A percentile compares a stretch with the other conserved stretches of the same genome.
phyloP scores from a whole-genome alignment of 768 basidiomycete species.

The Mycena metata region DNA sequence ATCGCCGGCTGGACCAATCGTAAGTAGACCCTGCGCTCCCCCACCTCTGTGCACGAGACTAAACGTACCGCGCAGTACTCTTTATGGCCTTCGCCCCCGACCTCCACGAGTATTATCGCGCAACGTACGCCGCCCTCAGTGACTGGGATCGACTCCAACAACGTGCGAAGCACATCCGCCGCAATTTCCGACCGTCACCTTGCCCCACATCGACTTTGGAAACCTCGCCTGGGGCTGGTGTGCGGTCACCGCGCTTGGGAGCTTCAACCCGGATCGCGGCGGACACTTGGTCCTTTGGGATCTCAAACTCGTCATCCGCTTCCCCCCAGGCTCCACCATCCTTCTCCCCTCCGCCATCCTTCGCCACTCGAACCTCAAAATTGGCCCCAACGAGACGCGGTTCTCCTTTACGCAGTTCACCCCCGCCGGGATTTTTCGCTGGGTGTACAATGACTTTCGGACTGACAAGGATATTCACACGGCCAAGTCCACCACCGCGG shows the following conservation, averaged over 20 bases:
- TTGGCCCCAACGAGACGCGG: slow-evolving; percentile 14
- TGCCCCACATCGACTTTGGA: slow-evolving; percentile 13
- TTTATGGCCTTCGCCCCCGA: neutral
- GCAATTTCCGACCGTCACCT: neutral
- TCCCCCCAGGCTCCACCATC: too few species aligned
- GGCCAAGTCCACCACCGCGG: neutral
- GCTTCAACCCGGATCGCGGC: slow-evolving; percentile 2
- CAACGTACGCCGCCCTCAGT: too few species aligned
- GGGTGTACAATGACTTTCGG: slow-evolving; percentile 23
- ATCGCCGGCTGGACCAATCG: slow-evolving; percentile 18
- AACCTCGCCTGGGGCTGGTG: slow-evolving; percentile 22
- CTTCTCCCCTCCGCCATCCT: neutral
- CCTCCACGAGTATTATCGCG: neutral
- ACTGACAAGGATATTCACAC: neutral
- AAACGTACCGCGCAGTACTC: neutral
- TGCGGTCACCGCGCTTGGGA: neutral
- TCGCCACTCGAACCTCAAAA: slow-evolving; percentile 29
- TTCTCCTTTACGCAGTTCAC: slow-evolving; percentile 29
- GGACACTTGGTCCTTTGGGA: neutral
- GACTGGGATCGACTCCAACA: too few species aligned
- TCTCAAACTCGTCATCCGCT: too few species aligned
- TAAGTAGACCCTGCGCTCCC: neutral
- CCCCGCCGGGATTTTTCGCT: too few species aligned
- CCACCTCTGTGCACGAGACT: neutral
- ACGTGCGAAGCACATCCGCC: neutral